Conservation (phyloP, 176 grass and related monocot genomes). For the Dactylis glomerata region DNA sequence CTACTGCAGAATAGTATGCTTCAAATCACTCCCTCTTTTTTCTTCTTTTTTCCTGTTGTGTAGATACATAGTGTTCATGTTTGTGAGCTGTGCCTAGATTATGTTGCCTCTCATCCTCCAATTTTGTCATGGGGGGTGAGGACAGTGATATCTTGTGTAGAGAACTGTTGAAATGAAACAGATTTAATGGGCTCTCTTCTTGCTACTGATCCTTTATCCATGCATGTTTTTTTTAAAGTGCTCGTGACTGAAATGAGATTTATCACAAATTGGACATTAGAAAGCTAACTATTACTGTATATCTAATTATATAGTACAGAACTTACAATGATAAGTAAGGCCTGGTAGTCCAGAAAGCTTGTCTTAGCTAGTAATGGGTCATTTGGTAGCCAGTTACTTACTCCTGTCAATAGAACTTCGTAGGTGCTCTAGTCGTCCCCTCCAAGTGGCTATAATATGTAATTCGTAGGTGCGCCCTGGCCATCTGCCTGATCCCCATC, state of each 20-base stretch:
- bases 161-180: background rate
- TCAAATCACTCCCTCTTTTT: background rate
- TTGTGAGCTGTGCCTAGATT: background rate
- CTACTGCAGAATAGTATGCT: background rate
- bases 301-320: background rate
- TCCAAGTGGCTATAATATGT: too few relatives aligned
- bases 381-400: background rate
- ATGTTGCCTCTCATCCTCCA: slow-evolving; percentile 3
- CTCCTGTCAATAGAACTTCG: background rate
- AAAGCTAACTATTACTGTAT: background rate
- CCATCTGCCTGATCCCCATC: background rate
- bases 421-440: too few relatives aligned
- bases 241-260: background rate
- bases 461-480: too few relatives aligned
- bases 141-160: background rate
- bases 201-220: background rate
- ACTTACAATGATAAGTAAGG: background rate
- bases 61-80: slow-evolving; percentile 12
- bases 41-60: background rate
- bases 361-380: background rate
- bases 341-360: background rate
- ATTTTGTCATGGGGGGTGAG: background rate
- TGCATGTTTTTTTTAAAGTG: background rate
- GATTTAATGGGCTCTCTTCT: background rate
- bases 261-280: background rate